Conservation (phyloP, 164 flowering plant species). For the Dillenia turbinata region DNA sequence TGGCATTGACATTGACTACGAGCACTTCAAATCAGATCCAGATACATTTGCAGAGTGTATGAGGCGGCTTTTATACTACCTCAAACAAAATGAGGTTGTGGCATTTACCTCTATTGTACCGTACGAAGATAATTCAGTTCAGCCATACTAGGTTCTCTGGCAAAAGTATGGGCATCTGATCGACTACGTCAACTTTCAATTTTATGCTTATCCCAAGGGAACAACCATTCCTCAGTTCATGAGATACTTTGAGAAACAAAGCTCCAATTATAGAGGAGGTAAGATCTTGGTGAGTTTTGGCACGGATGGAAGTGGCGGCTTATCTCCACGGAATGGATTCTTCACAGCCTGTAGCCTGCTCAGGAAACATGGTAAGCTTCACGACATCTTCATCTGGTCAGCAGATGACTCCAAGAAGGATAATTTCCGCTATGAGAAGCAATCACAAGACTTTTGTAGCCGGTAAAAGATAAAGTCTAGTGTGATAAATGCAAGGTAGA, state of each 20-base stretch:
- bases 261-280: slow-evolving; percentile 24
- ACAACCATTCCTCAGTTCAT: slow-evolving; percentile 31
- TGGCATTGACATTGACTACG: slow-evolving; percentile 18
- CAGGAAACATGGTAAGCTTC: slow-evolving; percentile 15
- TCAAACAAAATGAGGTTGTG: slow-evolving; percentile 4
- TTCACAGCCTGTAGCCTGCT: slow-evolving; percentile 26
- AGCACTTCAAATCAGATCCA: slow-evolving; percentile 5
- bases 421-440: slow-evolving; percentile 28
- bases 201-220: slow-evolving; percentile 5
- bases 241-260: slow-evolving; percentile 22
- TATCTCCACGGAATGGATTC: slow-evolving; percentile 27
- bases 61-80: slow-evolving; percentile 1
- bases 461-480: neutral
- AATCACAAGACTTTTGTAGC: slow-evolving; percentile 26
- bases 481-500: neutral
- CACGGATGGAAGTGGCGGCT: slow-evolving; percentile 35
- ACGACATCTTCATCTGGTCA: slow-evolving; percentile 39
- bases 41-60: slow-evolving; percentile 14
- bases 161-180: slow-evolving; percentile 10
- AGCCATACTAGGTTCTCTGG: slow-evolving; percentile 13
- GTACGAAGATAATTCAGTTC: slow-evolving; percentile 11
- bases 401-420: slow-evolving; percentile 36
- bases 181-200: slow-evolving; percentile 7
- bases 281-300: slow-evolving; percentile 26
- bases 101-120: slow-evolving; percentile 15